These are phyloP conservation scores for Kwoniella europaea DNA, from an alignment of 768 basidiomycete genomes.

Conservation along the genomic window DNA sequence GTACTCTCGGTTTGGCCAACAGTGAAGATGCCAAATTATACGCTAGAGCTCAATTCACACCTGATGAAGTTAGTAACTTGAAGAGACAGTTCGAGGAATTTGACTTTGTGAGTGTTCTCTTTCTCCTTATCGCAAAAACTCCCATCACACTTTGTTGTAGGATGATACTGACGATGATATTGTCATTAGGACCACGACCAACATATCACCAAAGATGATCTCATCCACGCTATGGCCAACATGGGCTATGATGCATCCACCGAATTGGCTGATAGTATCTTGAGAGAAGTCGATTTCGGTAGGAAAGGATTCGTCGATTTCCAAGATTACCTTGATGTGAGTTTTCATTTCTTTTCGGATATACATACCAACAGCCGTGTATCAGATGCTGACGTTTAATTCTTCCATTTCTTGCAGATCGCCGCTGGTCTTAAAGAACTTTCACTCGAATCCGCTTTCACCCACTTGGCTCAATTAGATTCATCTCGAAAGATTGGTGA, in stretches of 20 bases:
- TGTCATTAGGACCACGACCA: conserved; percentile 62
- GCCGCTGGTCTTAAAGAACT: conserved; percentile 61
- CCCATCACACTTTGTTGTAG: conserved; percentile 44
- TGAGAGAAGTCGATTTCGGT: conserved; percentile 59
- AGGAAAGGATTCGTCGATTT: conserved; percentile 68
- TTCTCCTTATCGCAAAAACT: too few relatives aligned
- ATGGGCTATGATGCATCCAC: conserved; percentile 66
- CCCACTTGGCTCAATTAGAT: conserved; percentile 54
- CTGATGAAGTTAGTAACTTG: conserved; percentile 63
- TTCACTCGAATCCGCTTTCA: conserved; percentile 57
- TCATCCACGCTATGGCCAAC: conserved; percentile 75
- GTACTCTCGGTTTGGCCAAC: conserved; percentile 46
- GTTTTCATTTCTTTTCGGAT: conserved; percentile 41
- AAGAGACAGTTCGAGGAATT: conserved; percentile 54
- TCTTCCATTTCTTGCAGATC: conserved; percentile 39
- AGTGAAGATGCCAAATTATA: conserved; percentile 58
- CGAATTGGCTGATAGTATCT: conserved; percentile 54
- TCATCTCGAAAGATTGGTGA: conserved; percentile 52
- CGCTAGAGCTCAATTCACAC: conserved; percentile 66
- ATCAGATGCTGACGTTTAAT: too few relatives aligned
- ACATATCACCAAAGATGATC: conserved; percentile 67
- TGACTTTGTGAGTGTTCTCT: conserved; percentile 53
- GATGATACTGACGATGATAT: conserved; percentile 48
- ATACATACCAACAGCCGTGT: too few relatives aligned
- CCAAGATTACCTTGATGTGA: conserved; percentile 86